Evolutionary conservation across 805 yeast genomes (phyloP).

Genomic region (Schizosaccharomyces lindneri): DNA sequence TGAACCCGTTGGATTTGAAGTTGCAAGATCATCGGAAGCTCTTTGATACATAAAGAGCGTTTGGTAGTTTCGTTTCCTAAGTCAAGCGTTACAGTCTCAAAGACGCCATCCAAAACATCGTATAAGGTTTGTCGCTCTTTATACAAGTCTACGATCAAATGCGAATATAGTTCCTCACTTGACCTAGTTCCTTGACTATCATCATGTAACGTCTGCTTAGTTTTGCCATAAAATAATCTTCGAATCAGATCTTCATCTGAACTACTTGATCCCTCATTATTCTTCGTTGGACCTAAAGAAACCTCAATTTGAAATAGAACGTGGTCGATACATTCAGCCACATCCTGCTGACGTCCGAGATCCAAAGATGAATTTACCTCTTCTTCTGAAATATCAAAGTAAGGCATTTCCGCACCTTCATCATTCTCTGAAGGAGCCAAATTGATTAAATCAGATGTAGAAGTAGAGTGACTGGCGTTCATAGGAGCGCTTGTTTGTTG

Average conservation of each 20-base stretch:
- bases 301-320: conserved; percentile 79
- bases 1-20: conserved; percentile 86
- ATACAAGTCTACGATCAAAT: conserved; percentile 62
- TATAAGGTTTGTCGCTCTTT: conserved; percentile 74
- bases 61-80: conserved; percentile 48
- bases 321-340: conserved; percentile 88
- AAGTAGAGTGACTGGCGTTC: background rate
- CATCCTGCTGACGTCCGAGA: conserved; percentile 72
- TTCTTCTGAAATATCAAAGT: background rate
- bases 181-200: background rate
- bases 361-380: conserved; percentile 5
- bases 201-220: conserved; percentile 40
- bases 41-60: conserved; percentile 43
- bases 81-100: conserved; percentile 42
- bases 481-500: no score
- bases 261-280: background rate
- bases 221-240: conserved; percentile 59
- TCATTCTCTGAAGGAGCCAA: background rate
- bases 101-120: conserved; percentile 70
- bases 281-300: conserved; percentile 36
- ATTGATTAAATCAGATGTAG: background rate
- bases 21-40: conserved; percentile 62
- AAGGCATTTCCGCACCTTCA: background rate
- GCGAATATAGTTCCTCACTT: conserved; percentile 18
- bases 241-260: conserved; percentile 56